Base-by-base conservation (phyloP, 1,284 basidiomycete genomes). In the Volvariella volvacea region DNA sequence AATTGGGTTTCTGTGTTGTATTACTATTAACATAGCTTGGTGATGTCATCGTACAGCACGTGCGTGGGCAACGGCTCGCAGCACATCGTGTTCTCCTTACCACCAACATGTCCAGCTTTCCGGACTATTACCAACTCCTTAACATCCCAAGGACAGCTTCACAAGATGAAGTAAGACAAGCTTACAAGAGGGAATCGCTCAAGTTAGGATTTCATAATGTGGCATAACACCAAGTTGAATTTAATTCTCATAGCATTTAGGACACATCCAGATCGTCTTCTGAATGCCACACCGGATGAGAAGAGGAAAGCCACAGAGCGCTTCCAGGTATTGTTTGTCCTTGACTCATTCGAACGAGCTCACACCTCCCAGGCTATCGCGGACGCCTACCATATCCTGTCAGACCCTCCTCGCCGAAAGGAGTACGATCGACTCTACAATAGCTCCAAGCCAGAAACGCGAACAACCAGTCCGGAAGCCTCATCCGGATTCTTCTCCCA, bases 351-450 rank as follows among this genome's bases (percentile, higher is more conserved):
- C 36, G 21, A 21, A 16, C n/a, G 38, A 28, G 28, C 39, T 19
- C 20, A 22, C 32, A 32, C 33, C 31, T 42, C 22, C 36, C 58
- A 91, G 87, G 82, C 83, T 10, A 84, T 97, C 48, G 92, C 94
- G 41, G 93, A 98, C 66, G 94, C 94, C 8, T 97, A 97, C 69
- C 98, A 93, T 62, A 89, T 96, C 6, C 78, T 98, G 20, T 94
- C 90, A 0, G 91, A 97, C 64, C 64, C 80, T 1, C 71, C 80
- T 34, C 73, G 92, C 43, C 76, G 88, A 44, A 69, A 62, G 52
- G 93, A 97, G 64, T 97, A 97, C 58, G 92, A 94, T 55, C 55
- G 59, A 0, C 69, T 92, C 3, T 80, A 88, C 62, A 55, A 66
- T 7, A 70, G 78, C 2, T 74, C 72, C 39, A 15, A 4, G 3